phyloP scores from a whole-genome alignment of 2,329 filamentous ascomycete genomes.

The Paracamarosporium sp. region DNA sequence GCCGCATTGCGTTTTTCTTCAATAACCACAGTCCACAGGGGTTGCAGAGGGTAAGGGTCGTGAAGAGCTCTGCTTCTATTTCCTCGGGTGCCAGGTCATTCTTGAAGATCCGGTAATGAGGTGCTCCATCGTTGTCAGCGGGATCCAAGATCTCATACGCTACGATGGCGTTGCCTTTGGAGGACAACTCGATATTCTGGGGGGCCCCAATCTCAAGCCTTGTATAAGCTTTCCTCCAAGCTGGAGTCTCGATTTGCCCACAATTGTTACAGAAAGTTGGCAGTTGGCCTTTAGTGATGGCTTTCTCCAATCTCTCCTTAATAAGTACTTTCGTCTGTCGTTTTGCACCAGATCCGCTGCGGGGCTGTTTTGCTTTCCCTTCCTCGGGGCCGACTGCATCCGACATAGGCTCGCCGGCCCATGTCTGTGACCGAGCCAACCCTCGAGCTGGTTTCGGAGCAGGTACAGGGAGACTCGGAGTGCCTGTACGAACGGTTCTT shows the following conservation, averaged over 20 bases:
- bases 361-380: conserved; percentile 24
- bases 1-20: conserved; percentile 85
- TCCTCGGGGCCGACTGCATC: conserved; percentile 37
- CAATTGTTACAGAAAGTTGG: conserved; percentile 92
- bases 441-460: conserved; percentile 30
- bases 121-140: conserved; percentile 66
- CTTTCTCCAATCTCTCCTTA: conserved; percentile 60
- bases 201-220: conserved; percentile 76
- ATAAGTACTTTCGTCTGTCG: conserved; percentile 67
- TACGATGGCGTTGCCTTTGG: conserved; percentile 73
- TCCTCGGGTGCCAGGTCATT: conserved; percentile 73
- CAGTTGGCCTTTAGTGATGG: conserved; percentile 79
- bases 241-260: conserved; percentile 92
- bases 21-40: conserved; percentile 95
- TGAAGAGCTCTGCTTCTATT: conserved; percentile 66
- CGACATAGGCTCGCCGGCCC: conserved; percentile 46
- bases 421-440: conserved; percentile 45
- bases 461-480: conserved; percentile 25
- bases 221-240: conserved; percentile 93
- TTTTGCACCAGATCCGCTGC: conserved; percentile 63
- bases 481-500: conserved; percentile 23
- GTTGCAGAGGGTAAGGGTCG: conserved; percentile 83
- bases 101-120: conserved; percentile 77
- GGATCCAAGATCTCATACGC: conserved; percentile 40
- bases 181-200: conserved; percentile 72